Conservation (phyloP, 148 eudicot genomes). For the Pharnaceum exiguum region DNA sequence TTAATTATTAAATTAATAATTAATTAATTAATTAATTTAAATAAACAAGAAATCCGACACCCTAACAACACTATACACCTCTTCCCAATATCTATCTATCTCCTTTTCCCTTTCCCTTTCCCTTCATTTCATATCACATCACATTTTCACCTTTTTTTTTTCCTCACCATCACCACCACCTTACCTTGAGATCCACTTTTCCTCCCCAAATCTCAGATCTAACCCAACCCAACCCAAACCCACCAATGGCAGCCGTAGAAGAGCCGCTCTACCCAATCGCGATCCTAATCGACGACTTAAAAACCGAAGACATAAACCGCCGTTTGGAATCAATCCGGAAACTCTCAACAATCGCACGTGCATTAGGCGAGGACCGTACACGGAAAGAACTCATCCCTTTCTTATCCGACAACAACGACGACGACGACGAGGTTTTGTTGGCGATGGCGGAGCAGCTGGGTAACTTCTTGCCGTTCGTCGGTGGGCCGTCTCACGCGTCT, state of each 20-base stretch:
- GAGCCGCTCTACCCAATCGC: slow-evolving; percentile 53
- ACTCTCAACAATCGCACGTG: slow-evolving; percentile 52
- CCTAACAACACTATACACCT: too few relatives aligned
- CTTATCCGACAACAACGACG: slow-evolving; percentile 50
- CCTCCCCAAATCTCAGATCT: too few relatives aligned
- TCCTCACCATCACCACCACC: too few relatives aligned
- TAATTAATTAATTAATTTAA: too few relatives aligned
- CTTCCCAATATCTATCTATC: too few relatives aligned
- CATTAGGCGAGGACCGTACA: slow-evolving; percentile 53
- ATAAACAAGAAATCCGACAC: too few relatives aligned
- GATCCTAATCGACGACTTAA: slow-evolving; percentile 38
- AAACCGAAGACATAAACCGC: slow-evolving; percentile 40
- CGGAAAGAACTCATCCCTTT: slow-evolving; percentile 57
- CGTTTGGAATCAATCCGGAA: slow-evolving; percentile 53
- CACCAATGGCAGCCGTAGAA: slow-evolving; percentile 48
- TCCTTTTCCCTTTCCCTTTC: too few relatives aligned
- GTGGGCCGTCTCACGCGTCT: slow-evolving; percentile 47
- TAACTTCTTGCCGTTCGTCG: slow-evolving; percentile 48
- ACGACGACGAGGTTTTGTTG: slow-evolving; percentile 53
- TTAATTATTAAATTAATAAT: too few relatives aligned
- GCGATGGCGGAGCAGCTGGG: slow-evolving; percentile 62
- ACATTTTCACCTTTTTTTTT: too few relatives aligned
- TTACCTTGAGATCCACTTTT: too few relatives aligned
- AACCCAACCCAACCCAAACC: too few relatives aligned
- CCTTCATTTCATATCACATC: too few relatives aligned